Evolutionary conservation across 2,329 filamentous ascomycete species (phyloP), one percentile per base, ranked within the genome.

Genomic region (Ascochyta lentis): DNA sequence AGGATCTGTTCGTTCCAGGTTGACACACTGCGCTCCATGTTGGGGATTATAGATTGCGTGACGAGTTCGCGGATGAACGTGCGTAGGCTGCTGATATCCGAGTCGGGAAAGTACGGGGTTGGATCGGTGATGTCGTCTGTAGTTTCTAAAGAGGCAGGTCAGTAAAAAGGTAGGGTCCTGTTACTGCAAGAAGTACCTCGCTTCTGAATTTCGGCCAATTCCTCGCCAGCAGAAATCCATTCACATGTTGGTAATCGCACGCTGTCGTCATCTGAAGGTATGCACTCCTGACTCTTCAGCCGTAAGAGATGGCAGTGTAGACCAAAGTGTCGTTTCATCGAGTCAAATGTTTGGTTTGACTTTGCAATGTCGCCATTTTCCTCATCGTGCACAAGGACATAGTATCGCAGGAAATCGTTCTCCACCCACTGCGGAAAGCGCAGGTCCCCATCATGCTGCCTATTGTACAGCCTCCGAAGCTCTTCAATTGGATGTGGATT

Each of bases 321-420:
- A 1, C 95, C 95, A 61, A 99, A 91, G 77, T 97, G 92, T n/a
- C 95, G 87, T 77, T 98, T 99, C 96, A 99, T 99, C 75, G 97
- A 92, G 66, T 99, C 95, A 75, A 96, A 99, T 26, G 98, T 81
- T 16, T 87, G 86, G 75, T 94, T 94, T 12, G 93, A 96, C 76
- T 92, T 90, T 34, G 86, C 86, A 58, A 98, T 96, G 72, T 99
- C 93, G 70, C 96, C 94, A 58, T 87, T 87, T 71, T 99, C 95
- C 77, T 99, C 96, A 66, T 99, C 95, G 69, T 99, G 95, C 16
- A 99, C 89, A 38, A 99, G 81, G 15, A 99, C 91, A 76, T 99
- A 99, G 76, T 99, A 99, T 60, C 95, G 86, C 61, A 99, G 80
- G 74, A 95, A 99, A 59, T 98, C 92, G 27, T 90, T 89, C 70